A percentile compares a stretch with the other conserved stretches of the same genome.
These are phyloP conservation scores for Firmiana major DNA, from an alignment of 345 rosid genomes.

Conservation along the genomic window DNA sequence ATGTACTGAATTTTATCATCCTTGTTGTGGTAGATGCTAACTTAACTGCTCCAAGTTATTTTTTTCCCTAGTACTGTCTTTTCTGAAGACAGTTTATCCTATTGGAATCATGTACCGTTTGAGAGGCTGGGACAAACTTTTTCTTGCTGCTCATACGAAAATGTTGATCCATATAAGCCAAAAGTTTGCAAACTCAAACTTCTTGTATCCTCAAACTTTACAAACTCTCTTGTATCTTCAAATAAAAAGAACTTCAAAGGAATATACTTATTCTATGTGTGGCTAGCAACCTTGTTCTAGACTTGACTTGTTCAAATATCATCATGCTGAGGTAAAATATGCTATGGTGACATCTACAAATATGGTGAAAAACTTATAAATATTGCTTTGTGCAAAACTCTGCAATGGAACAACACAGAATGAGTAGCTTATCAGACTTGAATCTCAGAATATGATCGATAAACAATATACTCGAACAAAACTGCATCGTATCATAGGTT, in stretches of 20 bases:
- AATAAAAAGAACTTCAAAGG: background rate
- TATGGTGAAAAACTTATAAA: background rate
- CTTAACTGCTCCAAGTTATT: no score
- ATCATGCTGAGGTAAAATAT: background rate
- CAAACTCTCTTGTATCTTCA: background rate
- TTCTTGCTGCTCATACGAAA: background rate
- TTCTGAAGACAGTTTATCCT: background rate
- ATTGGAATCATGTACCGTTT: background rate
- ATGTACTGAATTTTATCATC: background rate
- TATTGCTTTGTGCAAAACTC: background rate
- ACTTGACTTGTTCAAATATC: background rate
- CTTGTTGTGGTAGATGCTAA: no score
- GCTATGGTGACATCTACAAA: background rate
- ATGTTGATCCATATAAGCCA: background rate
- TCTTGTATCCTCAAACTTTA: no score
- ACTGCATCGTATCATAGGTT: background rate
- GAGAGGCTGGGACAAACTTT: background rate
- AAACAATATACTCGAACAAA: background rate
- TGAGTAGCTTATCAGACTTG: background rate
- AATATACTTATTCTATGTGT: background rate
- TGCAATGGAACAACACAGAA: background rate
- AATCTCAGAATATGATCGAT: background rate
- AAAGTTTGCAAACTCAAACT: background rate
- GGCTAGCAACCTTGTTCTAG: background rate
- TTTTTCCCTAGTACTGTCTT: background rate